Evolutionary conservation across 495 filamentous ascomycete species (phyloP), one percentile per base, ranked within the genome.

Genomic region (Neurospora tetrasperma): DNA sequence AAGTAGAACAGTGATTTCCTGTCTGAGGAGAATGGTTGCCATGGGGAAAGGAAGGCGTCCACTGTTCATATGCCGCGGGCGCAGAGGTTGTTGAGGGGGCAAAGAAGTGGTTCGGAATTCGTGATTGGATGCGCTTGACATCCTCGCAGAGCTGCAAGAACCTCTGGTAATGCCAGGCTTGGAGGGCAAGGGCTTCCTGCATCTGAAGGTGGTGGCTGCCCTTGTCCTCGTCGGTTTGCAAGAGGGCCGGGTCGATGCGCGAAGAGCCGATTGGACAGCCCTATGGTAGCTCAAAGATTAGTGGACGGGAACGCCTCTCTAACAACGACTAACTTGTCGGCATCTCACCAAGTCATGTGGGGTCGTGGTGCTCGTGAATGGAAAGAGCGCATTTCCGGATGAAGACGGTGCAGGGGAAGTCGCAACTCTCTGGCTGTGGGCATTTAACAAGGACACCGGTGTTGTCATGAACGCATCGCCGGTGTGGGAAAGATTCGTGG

Each of bases 371-470:
- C 10, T 54, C 46, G 10, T 0, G 5, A 23, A 23, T 23, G n/a
- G 44, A 48, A 20, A 48, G 44, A 20, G 10, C 9, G n/a, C 9
- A 1, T 23, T 12, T 23, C 46, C 20, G 2, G 46, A 54, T 12
- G 46, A 23, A 23, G 46, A 0, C 0, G 4, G 1, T 10, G 35
- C 35, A 38, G 35, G 5, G 35, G 43, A 4, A 8, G 43, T 46
- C 0, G 6, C 42, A 2, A 16, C 42, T 42, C 2, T n/a, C 16
- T 46, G 18, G 20, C 4, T 5, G 2, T 12, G 46, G 1, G 10
- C 46, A 23, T 23, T 0, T 10, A 12, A 23, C 1, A 20, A 1
- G 23, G 46, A 2, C 1, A 1, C 0, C 2, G 5, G 5, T 12
- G 20, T 1, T 23, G 46, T 9, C 20, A 11, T 54, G 2, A 4